These are phyloP conservation scores for Chaetomiaceae sp. DNA, from an alignment of 2,329 filamentous ascomycete genomes.

Conservation along the genomic window DNA sequence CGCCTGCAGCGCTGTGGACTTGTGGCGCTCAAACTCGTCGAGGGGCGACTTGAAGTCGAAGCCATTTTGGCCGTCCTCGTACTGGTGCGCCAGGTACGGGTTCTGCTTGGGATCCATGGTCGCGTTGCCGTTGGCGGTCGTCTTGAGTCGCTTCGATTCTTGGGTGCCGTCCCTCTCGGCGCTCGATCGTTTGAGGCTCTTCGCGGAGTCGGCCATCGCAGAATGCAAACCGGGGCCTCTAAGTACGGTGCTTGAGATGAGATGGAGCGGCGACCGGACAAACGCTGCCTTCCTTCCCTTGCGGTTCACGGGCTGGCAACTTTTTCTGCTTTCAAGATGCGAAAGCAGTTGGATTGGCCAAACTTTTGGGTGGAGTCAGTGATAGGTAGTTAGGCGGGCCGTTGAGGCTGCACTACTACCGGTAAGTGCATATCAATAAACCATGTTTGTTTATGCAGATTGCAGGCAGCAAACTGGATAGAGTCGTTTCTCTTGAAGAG, in stretches of 20 bases:
- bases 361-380: conserved; percentile 3
- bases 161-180: conserved; percentile 38
- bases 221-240: not conserved
- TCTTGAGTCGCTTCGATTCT: conserved; percentile 32
- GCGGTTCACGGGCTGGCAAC: conserved; percentile 17
- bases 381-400: conserved; percentile 11
- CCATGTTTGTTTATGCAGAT: too few species aligned
- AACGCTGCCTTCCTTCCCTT: not conserved
- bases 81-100: conserved; percentile 88
- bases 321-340: conserved; percentile 16
- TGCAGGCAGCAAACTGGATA: too few species aligned
- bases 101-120: conserved; percentile 50
- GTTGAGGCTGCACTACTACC: too few species aligned
- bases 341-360: conserved; percentile 1
- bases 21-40: conserved; percentile 67
- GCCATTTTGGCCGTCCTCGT: conserved; percentile 49
- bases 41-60: conserved; percentile 46
- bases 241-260: not conserved
- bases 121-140: conserved; percentile 32
- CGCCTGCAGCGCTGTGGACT: conserved; percentile 74
- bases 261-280: not conserved
- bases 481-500: too few species aligned
- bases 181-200: conserved; percentile 42
- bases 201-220: conserved; percentile 38
- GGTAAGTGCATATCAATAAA: not conserved